Base-by-base conservation (phyloP, 805 yeast genomes). In the Debaryomyces prosopidis region DNA sequence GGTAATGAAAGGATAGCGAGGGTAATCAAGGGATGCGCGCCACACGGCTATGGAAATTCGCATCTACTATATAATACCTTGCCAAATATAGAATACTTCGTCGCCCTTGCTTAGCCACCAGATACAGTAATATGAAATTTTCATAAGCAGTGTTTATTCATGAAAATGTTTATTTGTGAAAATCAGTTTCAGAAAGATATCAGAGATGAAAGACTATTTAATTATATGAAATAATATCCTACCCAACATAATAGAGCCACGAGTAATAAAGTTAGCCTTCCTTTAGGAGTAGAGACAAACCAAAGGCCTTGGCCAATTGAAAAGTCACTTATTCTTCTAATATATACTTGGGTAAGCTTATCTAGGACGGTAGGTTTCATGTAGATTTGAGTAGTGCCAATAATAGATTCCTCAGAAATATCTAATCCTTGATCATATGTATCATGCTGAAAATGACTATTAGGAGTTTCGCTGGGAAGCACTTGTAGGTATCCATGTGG, bases 301-400 rank as follows among this genome's bases (percentile, higher is more conserved):
- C 73, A 71, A 30, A 72, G 55, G 4, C 59, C 54, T 42, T 64
- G 60, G 2, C 76, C 76, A 16, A 72, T 63, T 2, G 44, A 34
- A 7, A 17, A 42, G 45, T 72, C 76, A n/a, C 61, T 46, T 2
- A 58, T 8, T 5, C 58, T 61, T 4, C 71, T 49, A 10, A 65
- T 32, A n/a, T 55, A 44, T 12, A 36, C 34, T 45, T 66, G 71
- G 6, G 52, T 47, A 12, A 67, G 14, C 12, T 45, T 45, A 47
- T 72, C 77, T 6, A 59, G 36, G 30, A 54, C 59, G 5, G 75
- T 68, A 17, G 69, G 60, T 39, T 59, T 62, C 52, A 70, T 55
- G 50, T 71, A 72, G 3, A 63, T 60, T 47, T 62, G 69, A 1
- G 76, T 71, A 3, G 75, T 75, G 1, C 76, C 77, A 45, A 66